Evolutionary conservation across 768 basidiomycete genomes (phyloP).

Genomic region (Exsudoporus frostii): DNA sequence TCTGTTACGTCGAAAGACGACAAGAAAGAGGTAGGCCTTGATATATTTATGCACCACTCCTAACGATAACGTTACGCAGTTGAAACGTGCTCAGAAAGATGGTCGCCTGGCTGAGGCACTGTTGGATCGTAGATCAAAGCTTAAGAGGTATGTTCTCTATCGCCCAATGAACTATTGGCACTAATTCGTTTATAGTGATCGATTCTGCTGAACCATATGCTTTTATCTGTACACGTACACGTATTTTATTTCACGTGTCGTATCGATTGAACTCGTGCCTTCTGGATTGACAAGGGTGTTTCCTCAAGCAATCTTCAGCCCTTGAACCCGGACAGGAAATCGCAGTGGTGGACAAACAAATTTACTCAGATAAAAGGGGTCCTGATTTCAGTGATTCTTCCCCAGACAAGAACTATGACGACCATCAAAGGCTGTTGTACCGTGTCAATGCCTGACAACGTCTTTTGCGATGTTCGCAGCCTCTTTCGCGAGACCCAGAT

Average conservation of each 20-base stretch:
- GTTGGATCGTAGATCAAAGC: conserved; percentile 74
- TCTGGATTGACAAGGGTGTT: not conserved
- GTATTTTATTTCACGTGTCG: conserved; percentile 2
- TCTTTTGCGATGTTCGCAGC: not conserved
- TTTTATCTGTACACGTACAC: conserved; percentile 14
- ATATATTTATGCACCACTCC: conserved; percentile 1
- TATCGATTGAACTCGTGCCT: conserved; percentile 16
- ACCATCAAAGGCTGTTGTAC: not conserved
- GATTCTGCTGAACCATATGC: conserved; percentile 39
- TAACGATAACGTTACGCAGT: conserved; percentile 37
- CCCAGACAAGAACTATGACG: conserved; percentile 1
- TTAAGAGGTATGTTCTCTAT: conserved; percentile 63
- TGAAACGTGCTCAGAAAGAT: conserved; percentile 76
- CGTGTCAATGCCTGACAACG: conserved; percentile 9
- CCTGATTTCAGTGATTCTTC: too few relatives aligned
- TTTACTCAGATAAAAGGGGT: not conserved
- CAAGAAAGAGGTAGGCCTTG: conserved; percentile 59
- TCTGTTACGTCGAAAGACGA: conserved; percentile 67
- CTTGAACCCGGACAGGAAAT: not conserved
- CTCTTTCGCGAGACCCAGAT: not conserved
- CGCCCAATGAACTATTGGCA: not conserved
- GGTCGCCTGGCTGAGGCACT: conserved; percentile 79
- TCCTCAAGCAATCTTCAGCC: not conserved
- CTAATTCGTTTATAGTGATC: conserved; percentile 34
- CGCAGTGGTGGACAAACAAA: conserved; percentile 7